Evolutionary conservation across 176 grass and related monocot genomes (phyloP).

Genomic region (Oryza meyeriana): DNA sequence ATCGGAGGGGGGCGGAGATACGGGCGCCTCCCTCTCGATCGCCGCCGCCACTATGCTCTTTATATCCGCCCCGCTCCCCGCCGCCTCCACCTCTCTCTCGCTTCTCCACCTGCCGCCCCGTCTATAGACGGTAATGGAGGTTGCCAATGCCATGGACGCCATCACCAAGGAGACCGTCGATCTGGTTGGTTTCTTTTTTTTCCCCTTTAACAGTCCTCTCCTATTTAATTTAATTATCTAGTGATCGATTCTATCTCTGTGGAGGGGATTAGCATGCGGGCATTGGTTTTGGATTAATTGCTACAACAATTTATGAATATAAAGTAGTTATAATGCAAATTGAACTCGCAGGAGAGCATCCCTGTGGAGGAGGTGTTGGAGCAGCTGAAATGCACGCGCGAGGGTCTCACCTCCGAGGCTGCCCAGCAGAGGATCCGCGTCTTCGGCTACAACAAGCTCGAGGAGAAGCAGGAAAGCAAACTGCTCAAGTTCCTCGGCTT

Average conservation of each 20-base stretch:
- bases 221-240: background rate
- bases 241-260: background rate
- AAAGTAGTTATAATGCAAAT: background rate
- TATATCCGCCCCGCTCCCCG: constrained; percentile 17
- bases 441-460: constrained; percentile 66
- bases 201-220: background rate
- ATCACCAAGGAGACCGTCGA: constrained; percentile 59
- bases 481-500: constrained; percentile 75
- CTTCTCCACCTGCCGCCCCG: background rate
- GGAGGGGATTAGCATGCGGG: no score
- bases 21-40: background rate
- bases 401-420: constrained; percentile 44
- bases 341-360: constrained; percentile 41
- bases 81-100: background rate
- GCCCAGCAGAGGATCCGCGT: constrained; percentile 40
- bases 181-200: constrained; percentile 19
- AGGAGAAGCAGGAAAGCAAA: constrained; percentile 83
- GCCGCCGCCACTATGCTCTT: background rate
- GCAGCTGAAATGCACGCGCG: constrained; percentile 52
- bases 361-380: constrained; percentile 60
- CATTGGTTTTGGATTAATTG: no score
- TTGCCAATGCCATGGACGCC: constrained; percentile 34
- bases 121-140: constrained; percentile 5
- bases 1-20: constrained; percentile 1
- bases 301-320: no score